Base-by-base conservation (phyloP, 176 grass and related monocot species). In the Oryza rufipogon region DNA sequence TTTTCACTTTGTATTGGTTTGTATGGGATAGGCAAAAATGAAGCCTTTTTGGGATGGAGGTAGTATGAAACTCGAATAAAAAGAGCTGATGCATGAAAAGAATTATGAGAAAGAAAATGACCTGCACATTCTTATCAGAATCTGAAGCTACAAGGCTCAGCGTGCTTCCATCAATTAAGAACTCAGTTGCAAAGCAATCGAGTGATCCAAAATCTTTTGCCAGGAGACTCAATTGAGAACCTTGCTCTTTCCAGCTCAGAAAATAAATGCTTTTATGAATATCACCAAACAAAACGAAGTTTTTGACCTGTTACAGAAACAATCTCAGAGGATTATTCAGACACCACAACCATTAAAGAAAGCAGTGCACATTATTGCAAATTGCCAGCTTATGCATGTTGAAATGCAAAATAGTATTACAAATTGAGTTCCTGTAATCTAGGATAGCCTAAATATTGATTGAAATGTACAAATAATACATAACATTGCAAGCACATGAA, bases 181-280 rank as follows among this genome's bases (percentile, higher is more conserved):
- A 95, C 68, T 98, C 92, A 44, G 95, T 98, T 70, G 95, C 91
- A 74, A 90, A 92, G 82, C 89, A 98, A 93, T 98, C 93, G 64
- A 98, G 91, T 52, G 91, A 86, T 64, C 78, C 91, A 93, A 98
- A 98, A 90, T 98, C 95, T 88, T 98, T 98, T 32, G 95, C 95
- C 54, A 98, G 80, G 44, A 98, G 83, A 87, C 85, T 98, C 83
- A 98, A 82, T 19, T 98, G 92, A 73, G 95, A 94, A 91, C 95
- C 95, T 88, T 98, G 95, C 68, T 98, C 95, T 74, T 98, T 98
- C 95, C 95, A 95, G 66, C 92, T 98, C 49, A 95, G 85, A 84
- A 98, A 98, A 81, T 95, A 98, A 73, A 98, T 89, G 77, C 92
- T 98, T 86, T 98, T 98, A 51, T 98, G 95, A 67, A 98, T 90